Conservation (phyloP, 768 basidiomycete genomes). For the Cystobasidium tubakii region DNA sequence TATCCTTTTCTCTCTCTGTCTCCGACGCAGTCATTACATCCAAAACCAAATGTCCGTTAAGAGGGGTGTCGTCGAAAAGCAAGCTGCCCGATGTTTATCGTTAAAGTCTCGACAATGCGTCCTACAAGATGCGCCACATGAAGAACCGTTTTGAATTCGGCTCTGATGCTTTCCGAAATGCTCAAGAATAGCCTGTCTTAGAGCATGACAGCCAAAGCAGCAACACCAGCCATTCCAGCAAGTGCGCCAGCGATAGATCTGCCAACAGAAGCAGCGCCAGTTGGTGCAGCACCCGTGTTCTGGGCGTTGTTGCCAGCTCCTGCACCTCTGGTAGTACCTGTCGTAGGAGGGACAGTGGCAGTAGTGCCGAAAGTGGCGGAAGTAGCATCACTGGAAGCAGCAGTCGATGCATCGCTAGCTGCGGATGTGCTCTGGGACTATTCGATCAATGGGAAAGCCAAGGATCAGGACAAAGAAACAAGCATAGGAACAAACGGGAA, state of each 20-base stretch:
- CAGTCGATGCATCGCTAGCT: slow-evolving; percentile 7
- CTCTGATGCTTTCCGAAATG: too few species aligned
- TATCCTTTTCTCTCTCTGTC: too few species aligned
- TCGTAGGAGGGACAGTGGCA: not conserved
- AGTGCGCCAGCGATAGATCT: not conserved
- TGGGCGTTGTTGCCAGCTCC: slow-evolving; percentile 16
- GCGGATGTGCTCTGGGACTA: slow-evolving; percentile 4
- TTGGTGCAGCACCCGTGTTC: not conserved
- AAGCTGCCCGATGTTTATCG: too few species aligned
- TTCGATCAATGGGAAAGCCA: too few species aligned
- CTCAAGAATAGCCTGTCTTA: not conserved
- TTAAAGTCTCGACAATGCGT: too few species aligned
- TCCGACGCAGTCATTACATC: too few species aligned
- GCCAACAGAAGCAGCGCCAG: slow-evolving; percentile 7
- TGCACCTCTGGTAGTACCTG: not conserved
- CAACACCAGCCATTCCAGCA: slow-evolving; percentile 19
- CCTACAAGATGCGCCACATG: too few species aligned
- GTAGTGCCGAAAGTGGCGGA: not conserved
- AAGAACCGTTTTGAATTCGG: too few species aligned
- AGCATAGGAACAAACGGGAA: not conserved
- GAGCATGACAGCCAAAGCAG: slow-evolving; percentile 14
- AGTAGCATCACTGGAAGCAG: slow-evolving; percentile 2
- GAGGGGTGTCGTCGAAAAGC: too few species aligned
- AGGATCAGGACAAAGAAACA: not conserved
- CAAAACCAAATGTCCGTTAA: too few species aligned